These are phyloP conservation scores for Pseudoscleropodium purum DNA, from an alignment of 225 moss, liverwort and hornwort species.

Conservation along the genomic window DNA sequence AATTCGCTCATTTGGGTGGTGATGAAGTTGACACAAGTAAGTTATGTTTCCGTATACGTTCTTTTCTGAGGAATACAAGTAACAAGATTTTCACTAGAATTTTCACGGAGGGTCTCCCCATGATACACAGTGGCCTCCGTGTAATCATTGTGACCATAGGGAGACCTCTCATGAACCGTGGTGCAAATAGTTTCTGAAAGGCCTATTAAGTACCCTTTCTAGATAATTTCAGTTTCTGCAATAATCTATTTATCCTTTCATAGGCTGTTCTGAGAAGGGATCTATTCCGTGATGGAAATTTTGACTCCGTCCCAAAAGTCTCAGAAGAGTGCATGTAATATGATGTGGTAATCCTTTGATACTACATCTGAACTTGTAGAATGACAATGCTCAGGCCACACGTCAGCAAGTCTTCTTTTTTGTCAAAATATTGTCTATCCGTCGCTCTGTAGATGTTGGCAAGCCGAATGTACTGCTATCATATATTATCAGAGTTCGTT, in stretches of 20 bases:
- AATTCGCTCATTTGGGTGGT: slow-evolving; percentile 90
- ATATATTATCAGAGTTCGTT: background rate
- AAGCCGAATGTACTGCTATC: background rate
- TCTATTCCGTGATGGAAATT: background rate
- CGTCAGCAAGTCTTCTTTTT: background rate
- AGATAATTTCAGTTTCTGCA: background rate
- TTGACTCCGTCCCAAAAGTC: background rate
- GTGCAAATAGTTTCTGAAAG: background rate
- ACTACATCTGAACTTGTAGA: background rate
- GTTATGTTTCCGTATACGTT: background rate
- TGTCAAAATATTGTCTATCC: background rate
- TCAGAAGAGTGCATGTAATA: background rate
- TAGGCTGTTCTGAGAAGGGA: background rate
- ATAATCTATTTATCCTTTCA: background rate
- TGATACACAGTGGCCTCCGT: background rate
- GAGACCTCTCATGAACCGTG: background rate
- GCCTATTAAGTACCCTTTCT: background rate
- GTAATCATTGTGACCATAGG: background rate
- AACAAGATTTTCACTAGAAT: background rate
- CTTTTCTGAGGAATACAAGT: background rate
- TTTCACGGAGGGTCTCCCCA: background rate
- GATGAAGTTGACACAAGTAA: slow-evolving; percentile 93
- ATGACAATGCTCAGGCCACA: background rate
- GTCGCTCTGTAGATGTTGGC: background rate
- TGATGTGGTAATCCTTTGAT: background rate